phyloP scores from a whole-genome alignment of 1,284 basidiomycete species.

The Leccinum variabile region DNA sequence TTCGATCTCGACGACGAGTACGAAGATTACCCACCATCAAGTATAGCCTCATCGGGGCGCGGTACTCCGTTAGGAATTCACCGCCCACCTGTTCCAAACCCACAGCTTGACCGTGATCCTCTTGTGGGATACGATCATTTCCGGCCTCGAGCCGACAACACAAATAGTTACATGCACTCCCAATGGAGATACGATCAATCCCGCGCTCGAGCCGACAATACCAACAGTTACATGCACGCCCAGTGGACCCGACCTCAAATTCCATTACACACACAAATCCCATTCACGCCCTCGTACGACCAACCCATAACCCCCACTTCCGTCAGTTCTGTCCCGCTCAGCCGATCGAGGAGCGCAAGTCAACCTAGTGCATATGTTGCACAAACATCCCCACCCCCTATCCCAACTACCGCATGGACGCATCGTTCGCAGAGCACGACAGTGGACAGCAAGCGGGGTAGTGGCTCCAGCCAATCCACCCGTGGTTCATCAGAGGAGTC shows the following conservation, averaged over 20 bases:
- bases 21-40: slow-evolving; percentile 64
- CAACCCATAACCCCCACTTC: slow-evolving; percentile 33
- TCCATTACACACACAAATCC: slow-evolving; percentile 62
- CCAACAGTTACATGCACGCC: background rate
- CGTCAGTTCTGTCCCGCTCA: slow-evolving; percentile 36
- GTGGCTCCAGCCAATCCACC: slow-evolving; percentile 78
- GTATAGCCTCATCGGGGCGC: slow-evolving; percentile 59
- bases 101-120: slow-evolving; percentile 57
- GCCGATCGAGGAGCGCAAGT: slow-evolving; percentile 70
- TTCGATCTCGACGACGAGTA: slow-evolving; percentile 68
- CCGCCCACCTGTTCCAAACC: slow-evolving; percentile 55
- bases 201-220: background rate
- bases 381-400: slow-evolving; percentile 55
- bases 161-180: slow-evolving; percentile 60
- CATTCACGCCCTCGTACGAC: slow-evolving; percentile 54
- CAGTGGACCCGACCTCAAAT: slow-evolving; percentile 39
- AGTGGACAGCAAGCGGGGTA: slow-evolving; percentile 61
- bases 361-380: slow-evolving; percentile 70
- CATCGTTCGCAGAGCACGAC: slow-evolving; percentile 52
- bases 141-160: slow-evolving; percentile 74
- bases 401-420: slow-evolving; percentile 57
- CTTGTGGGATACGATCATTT: slow-evolving; percentile 50
- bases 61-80: slow-evolving; percentile 65
- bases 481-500: slow-evolving; percentile 75
- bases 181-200: slow-evolving; percentile 51